A percentile compares a stretch with the other conserved stretches of the same genome.
These are phyloP conservation scores for Athelia psychrophila DNA, from an alignment of 1,284 basidiomycete genomes.

Conservation along the genomic window DNA sequence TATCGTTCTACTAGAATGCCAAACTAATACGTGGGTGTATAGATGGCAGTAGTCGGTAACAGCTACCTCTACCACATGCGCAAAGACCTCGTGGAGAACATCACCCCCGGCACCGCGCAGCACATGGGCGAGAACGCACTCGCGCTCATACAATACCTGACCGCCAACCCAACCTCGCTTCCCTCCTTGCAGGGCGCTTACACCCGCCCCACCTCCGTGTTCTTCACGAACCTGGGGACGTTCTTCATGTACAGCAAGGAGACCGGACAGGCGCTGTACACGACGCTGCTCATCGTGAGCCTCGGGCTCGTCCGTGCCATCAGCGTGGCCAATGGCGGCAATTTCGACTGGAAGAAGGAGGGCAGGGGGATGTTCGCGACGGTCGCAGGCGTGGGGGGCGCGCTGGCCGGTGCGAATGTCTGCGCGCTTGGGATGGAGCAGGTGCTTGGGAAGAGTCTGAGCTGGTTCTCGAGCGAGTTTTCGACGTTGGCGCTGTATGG, in stretches of 20 bases:
- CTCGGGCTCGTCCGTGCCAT: slow-evolving; percentile 39
- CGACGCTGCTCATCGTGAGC: slow-evolving; percentile 45
- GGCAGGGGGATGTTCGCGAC: slow-evolving; percentile 41
- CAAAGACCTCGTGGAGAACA: slow-evolving; percentile 82
- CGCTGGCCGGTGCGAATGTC: slow-evolving; percentile 64
- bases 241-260: slow-evolving; percentile 76
- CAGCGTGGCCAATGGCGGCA: slow-evolving; percentile 28
- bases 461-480: slow-evolving; percentile 80
- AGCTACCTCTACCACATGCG: slow-evolving; percentile 93
- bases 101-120: slow-evolving; percentile 78
- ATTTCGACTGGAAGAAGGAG: slow-evolving; percentile 36
- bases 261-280: slow-evolving; percentile 73
- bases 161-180: slow-evolving; percentile 63
- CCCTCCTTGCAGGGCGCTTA: slow-evolving; percentile 56
- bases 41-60: slow-evolving; percentile 95
- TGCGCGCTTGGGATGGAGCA: slow-evolving; percentile 72
- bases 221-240: slow-evolving; percentile 69
- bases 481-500: slow-evolving; percentile 76
- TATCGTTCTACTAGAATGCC: too few relatives aligned
- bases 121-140: slow-evolving; percentile 94
- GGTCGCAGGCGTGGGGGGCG: slow-evolving; percentile 48
- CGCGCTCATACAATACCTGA: slow-evolving; percentile 80
- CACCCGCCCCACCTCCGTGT: slow-evolving; percentile 66
- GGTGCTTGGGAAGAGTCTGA: slow-evolving; percentile 65
- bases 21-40: slow-evolving; percentile 8